A percentile compares a stretch with the other conserved stretches of the same genome.
Evolutionary conservation across 1,284 basidiomycete genomes (phyloP).

Genomic region (Coniferiporia sulphurascens): DNA sequence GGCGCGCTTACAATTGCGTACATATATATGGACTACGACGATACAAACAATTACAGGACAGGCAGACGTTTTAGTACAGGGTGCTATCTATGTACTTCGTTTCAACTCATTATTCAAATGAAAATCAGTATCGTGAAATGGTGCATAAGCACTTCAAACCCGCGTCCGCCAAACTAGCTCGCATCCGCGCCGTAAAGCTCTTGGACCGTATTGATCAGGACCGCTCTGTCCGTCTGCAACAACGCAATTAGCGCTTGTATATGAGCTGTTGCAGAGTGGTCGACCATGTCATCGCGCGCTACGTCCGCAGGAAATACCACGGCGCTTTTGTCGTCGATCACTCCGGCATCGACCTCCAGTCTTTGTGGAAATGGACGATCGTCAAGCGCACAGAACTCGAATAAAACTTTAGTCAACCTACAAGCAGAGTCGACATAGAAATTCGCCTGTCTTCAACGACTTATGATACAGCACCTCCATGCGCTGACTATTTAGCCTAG

Average conservation of each 20-base stretch:
- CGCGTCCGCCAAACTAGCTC: neutral
- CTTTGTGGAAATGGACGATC: neutral
- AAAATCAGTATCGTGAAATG: too few relatives aligned
- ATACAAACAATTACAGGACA: too few relatives aligned
- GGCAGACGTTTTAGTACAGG: too few relatives aligned
- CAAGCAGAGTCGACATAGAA: constrained; percentile 8
- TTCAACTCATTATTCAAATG: too few relatives aligned
- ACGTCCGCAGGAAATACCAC: neutral
- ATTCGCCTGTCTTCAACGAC: neutral
- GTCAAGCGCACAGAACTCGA: neutral
- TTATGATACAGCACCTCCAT: constrained; percentile 5
- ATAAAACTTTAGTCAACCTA: neutral
- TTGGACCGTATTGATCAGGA: neutral
- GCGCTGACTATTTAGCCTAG: neutral
- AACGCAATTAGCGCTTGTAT: neutral
- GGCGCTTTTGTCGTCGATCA: neutral
- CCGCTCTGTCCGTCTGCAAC: neutral
- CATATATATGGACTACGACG: too few relatives aligned
- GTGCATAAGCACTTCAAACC: too few relatives aligned
- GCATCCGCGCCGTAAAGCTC: neutral
- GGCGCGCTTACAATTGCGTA: too few relatives aligned
- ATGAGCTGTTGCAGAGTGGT: neutral
- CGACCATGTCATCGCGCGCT: neutral
- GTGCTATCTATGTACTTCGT: too few relatives aligned
- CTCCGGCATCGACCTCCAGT: neutral